Evolutionary conservation across 1,284 basidiomycete genomes (phyloP), one percentile per base, ranked within the genome.

Genomic region (Pterulicium gracile): DNA sequence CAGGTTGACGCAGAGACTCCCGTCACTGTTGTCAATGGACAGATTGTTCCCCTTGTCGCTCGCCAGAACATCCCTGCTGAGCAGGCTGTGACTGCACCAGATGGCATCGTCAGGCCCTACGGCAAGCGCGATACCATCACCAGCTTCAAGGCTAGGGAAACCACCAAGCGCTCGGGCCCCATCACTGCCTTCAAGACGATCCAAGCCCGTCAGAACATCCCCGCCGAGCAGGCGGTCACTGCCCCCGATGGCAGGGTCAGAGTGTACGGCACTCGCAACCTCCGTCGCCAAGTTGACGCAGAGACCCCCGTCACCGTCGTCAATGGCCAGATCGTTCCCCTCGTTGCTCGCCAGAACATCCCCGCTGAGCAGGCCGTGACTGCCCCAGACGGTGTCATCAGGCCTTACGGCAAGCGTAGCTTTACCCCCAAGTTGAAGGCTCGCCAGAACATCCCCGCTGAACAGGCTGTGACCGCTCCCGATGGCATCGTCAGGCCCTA

Each of bases 341-440:
- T 65, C 51, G 47, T 10, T 32, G 27, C 27, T 10, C 27, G 27
- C 27, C 27, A 32, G 27, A 32, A 55, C 44, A 60, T 65, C 34
- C 68, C 68, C 3, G 67, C 58, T 1, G 60, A 68, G 47, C 46
- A 55, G 13, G 41, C 65, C 0, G 57, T 58, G 15, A 64, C 59
- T n/a, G 51, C 64, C 3, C 51, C 55, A 3, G 50, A 58, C 10
- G 65, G 66, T 14, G 47, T 52, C n/a, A 57, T 67, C 20, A 50
- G 49, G 21, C 47, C 49, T 3, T 62, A 58, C 42, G 39, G 46
- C 53, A 52, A 50, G 10, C 40, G 46, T 45, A n/a, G n/a, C n/a
- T n/a, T n/a, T n/a, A 32, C n/a, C 27, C n/a, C 27, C 27, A 54
- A 49, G 7, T 60, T 65, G 51, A 48, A 32, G 35, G 42, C 23